Conservation (phyloP, 2,329 filamentous ascomycete species). For the Trichoderma simmonsii region DNA sequence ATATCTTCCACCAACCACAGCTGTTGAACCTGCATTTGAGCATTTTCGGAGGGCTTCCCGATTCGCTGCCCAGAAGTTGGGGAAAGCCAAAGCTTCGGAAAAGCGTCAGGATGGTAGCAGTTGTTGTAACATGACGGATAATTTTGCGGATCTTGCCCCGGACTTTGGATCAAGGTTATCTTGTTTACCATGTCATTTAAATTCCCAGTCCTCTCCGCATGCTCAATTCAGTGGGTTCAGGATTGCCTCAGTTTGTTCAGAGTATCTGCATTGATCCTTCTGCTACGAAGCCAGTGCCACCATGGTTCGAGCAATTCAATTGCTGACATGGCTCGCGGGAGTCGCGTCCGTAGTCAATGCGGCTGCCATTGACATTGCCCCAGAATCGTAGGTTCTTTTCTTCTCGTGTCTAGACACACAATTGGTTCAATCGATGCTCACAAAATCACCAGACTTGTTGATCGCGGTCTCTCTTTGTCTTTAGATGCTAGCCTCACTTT, state of each 20-base stretch:
- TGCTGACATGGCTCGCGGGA: slow-evolving; percentile 13
- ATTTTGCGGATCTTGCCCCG: background rate
- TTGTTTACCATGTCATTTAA: background rate
- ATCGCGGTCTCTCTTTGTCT: background rate
- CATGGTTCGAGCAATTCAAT: slow-evolving; percentile 7
- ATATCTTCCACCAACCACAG: slow-evolving; percentile 19
- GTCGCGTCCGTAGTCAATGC: background rate
- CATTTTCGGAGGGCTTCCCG: background rate
- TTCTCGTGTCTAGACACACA: background rate
- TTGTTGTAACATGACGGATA: background rate
- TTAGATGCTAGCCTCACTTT: background rate
- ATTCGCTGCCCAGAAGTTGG: slow-evolving; percentile 4
- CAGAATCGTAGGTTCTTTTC: background rate
- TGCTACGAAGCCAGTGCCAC: background rate
- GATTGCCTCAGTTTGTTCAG: background rate
- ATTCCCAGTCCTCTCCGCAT: background rate
- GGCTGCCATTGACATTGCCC: slow-evolving; percentile 4
- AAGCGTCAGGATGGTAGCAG: background rate
- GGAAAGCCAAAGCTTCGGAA: background rate
- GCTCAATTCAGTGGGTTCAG: background rate
- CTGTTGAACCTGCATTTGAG: background rate
- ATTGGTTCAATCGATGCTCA: background rate
- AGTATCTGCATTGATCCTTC: background rate
- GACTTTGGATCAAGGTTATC: background rate
- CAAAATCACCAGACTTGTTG: background rate